A percentile compares a stretch with the other conserved stretches of the same genome.
Evolutionary conservation across 2,329 filamentous ascomycete species (phyloP).

Genomic region (Colletotrichum siamense): DNA sequence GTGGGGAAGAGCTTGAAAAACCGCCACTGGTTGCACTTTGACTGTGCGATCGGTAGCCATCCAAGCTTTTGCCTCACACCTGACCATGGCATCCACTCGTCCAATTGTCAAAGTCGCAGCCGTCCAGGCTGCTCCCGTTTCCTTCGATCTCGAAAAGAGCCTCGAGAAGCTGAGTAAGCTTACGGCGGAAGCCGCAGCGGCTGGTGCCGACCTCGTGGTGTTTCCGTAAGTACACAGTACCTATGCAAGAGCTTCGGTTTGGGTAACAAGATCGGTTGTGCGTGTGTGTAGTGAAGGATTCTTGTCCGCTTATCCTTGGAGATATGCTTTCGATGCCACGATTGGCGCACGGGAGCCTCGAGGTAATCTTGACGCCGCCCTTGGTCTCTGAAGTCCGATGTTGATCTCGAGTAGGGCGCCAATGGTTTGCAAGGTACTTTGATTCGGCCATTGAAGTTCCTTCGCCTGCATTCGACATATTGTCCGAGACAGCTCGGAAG

Average conservation of each 20-base stretch:
- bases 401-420: slow-evolving; percentile 32
- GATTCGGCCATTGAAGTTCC: slow-evolving; percentile 42
- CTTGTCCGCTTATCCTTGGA: slow-evolving; percentile 46
- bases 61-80: background rate
- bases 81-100: background rate
- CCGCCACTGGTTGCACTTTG: background rate
- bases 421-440: slow-evolving; percentile 46
- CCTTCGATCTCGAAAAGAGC: slow-evolving; percentile 41
- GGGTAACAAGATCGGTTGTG: background rate
- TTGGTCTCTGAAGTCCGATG: background rate
- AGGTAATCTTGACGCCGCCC: slow-evolving; percentile 27
- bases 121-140: slow-evolving; percentile 44
- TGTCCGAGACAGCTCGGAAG: slow-evolving; percentile 36
- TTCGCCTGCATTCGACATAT: slow-evolving; percentile 38
- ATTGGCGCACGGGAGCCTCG: slow-evolving; percentile 43
- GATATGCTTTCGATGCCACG: slow-evolving; percentile 47
- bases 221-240: slow-evolving; percentile 39
- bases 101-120: slow-evolving; percentile 41
- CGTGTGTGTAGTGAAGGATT: slow-evolving; percentile 36
- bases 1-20: background rate
- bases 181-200: slow-evolving; percentile 36
- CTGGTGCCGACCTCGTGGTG: slow-evolving; percentile 42
- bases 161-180: slow-evolving; percentile 38
- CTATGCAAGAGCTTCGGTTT: background rate
- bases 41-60: background rate